A percentile compares a stretch with the other conserved stretches of the same genome.
phyloP scores from a whole-genome alignment of 495 filamentous ascomycete species.

The Penicillium dipodomyicola region DNA sequence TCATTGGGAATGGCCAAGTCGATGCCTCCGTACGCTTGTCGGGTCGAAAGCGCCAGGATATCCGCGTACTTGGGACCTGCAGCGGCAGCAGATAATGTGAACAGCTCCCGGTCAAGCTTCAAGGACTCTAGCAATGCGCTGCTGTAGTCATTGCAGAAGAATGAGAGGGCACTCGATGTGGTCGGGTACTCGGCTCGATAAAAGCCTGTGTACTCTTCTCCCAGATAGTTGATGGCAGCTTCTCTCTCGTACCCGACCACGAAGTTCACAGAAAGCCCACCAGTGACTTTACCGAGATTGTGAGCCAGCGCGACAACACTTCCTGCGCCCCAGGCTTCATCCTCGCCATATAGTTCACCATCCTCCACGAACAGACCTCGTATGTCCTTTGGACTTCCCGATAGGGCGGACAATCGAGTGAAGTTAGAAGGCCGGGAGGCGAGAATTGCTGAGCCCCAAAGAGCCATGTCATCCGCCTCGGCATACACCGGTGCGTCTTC shows the following conservation, averaged over 20 bases:
- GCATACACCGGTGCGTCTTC: slow-evolving; percentile 38
- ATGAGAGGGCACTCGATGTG: slow-evolving; percentile 33
- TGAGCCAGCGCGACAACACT: slow-evolving; percentile 42
- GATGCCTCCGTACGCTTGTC: slow-evolving; percentile 51
- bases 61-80: slow-evolving; percentile 48
- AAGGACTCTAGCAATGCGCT: slow-evolving; percentile 36
- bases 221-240: slow-evolving; percentile 48
- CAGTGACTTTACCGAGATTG: slow-evolving; percentile 38
- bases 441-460: slow-evolving; percentile 41
- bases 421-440: slow-evolving; percentile 28
- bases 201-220: slow-evolving; percentile 43
- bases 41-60: slow-evolving; percentile 45
- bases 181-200: slow-evolving; percentile 38
- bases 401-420: slow-evolving; percentile 30
- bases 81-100: slow-evolving; percentile 24
- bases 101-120: slow-evolving; percentile 36
- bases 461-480: slow-evolving; percentile 46
- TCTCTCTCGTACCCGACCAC: slow-evolving; percentile 48
- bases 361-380: slow-evolving; percentile 25
- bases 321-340: slow-evolving; percentile 27
- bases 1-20: slow-evolving; percentile 45
- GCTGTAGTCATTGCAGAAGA: slow-evolving; percentile 47
- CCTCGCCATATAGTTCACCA: slow-evolving; percentile 22
- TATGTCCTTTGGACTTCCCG: slow-evolving; percentile 24
- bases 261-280: slow-evolving; percentile 39